These are phyloP conservation scores for Veloboletus limbatus DNA, from an alignment of 1,284 basidiomycete genomes.

Conservation along the genomic window DNA sequence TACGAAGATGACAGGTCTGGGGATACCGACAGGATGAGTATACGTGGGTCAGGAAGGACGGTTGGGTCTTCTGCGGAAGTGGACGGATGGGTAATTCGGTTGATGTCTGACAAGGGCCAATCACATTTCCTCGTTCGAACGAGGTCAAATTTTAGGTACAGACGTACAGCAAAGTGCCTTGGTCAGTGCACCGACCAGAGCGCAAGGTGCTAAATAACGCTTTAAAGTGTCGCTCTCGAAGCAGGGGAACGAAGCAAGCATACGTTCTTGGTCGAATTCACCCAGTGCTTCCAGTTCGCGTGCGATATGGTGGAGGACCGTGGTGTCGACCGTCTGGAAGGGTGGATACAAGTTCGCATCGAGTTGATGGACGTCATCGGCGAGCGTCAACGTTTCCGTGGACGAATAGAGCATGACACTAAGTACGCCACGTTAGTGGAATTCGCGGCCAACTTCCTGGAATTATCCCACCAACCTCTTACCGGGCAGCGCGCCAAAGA, in stretches of 20 bases:
- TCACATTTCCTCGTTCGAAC: slow-evolving; percentile 1
- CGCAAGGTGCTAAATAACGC: slow-evolving; percentile 52
- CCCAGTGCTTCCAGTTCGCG: slow-evolving; percentile 57
- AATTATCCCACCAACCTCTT: slow-evolving; percentile 55
- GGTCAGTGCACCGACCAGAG: slow-evolving; percentile 82
- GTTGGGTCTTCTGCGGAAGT: slow-evolving; percentile 41
- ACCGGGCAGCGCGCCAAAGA: slow-evolving; percentile 85
- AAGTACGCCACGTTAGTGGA: slow-evolving; percentile 10
- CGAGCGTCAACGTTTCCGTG: slow-evolving; percentile 40
- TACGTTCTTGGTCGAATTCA: slow-evolving; percentile 50
- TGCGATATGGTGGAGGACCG: slow-evolving; percentile 61
- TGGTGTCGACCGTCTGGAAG: slow-evolving; percentile 72
- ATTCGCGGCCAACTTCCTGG: not conserved
- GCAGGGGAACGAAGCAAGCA: slow-evolving; percentile 12
- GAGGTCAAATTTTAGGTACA: too few species aligned
- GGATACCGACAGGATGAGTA: slow-evolving; percentile 91
- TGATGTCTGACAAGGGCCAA: slow-evolving; percentile 63
- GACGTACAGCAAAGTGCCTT: slow-evolving; percentile 86
- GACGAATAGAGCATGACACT: slow-evolving; percentile 78
- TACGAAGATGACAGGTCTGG: slow-evolving; percentile 86
- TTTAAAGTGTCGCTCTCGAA: slow-evolving; percentile 3
- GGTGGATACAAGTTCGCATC: slow-evolving; percentile 83
- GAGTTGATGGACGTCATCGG: slow-evolving; percentile 40
- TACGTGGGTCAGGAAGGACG: slow-evolving; percentile 69
- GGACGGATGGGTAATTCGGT: slow-evolving; percentile 59